Evolutionary conservation across 2,329 filamentous ascomycete genomes (phyloP), one percentile per base, ranked within the genome.

Genomic region (Dactylellina leptospora): DNA sequence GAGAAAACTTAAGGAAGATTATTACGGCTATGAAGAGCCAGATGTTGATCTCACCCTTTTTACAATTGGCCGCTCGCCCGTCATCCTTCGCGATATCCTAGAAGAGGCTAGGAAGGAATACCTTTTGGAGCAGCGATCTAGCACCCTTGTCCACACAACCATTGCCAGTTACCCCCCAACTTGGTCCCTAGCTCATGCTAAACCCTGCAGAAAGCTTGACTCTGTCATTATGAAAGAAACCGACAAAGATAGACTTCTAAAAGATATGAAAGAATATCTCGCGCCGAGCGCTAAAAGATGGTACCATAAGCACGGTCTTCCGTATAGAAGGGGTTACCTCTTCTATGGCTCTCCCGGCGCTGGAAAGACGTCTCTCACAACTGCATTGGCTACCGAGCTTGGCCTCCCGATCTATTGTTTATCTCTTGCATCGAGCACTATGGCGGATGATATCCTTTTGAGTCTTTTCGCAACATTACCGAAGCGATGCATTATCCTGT

Each of bases 261-360:
- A 82, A 23, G 91, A 95, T 76, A 88, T 93, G 76, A 90, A 90
- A 75, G 90, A 92, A 75, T 93, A 91, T 74, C 82, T 95, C 0
- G 86, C 91, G 59, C 89, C 90, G 0, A 81, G 83, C 0, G 90
- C 87, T 0, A 85, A 87, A 0, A 82, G 84, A 8, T 93, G 90
- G 89, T 93, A 93, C 76, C 86, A 89, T 0, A 87, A 87, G 50
- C 83, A 89, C 1, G 90, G 90, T 0, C 91, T 93, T 27, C 90
- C 90, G 0, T 87, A 93, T 56, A 84, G 91, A 0, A 81, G 91
- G 27, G 91, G 91, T 0, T 93, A 93, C 76, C 83, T 93, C 0
- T 91, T 93, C 74, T 84, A 91, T 75, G 90, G 91, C 0, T 89
- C 89, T 0, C 89, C 89, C 0, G 89, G 90, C 0, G 91, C 88